phyloP scores from a whole-genome alignment of 2,329 filamentous ascomycete species.

The Xylaria sp. region DNA sequence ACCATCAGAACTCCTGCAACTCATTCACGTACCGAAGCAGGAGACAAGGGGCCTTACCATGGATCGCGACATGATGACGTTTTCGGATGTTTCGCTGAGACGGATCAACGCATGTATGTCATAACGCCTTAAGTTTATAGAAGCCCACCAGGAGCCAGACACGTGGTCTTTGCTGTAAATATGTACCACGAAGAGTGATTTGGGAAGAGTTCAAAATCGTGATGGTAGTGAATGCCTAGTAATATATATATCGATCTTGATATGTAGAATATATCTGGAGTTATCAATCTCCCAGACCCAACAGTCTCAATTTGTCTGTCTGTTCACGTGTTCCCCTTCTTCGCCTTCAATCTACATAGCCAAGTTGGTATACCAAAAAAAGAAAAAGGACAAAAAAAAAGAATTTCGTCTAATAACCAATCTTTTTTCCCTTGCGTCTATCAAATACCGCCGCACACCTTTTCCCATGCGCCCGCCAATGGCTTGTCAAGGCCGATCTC shows the following conservation, averaged over 20 bases:
- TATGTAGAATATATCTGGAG: constrained; percentile 6
- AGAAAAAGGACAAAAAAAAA: neutral
- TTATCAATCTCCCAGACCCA: constrained; percentile 3
- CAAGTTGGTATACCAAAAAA: neutral
- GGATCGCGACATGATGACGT: neutral
- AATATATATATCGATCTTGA: neutral
- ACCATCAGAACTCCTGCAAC: neutral
- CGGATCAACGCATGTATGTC: neutral
- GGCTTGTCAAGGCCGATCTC: constrained; percentile 11
- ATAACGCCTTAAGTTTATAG: neutral
- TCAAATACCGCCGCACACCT: constrained; percentile 23
- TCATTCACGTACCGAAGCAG: neutral
- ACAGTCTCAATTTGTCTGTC: neutral
- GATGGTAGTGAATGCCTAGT: neutral
- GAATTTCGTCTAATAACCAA: constrained; percentile 10
- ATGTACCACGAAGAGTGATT: neutral
- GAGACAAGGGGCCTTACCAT: neutral
- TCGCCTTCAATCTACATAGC: constrained; percentile 23
- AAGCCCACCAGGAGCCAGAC: neutral
- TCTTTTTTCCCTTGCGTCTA: constrained; percentile 26
- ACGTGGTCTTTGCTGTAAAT: neutral
- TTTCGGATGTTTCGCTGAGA: neutral
- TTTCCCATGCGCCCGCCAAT: constrained; percentile 29
- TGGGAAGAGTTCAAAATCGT: neutral
- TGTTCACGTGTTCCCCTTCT: neutral